These are phyloP conservation scores for Miamiensis avidus DNA, from an alignment of 169 alveolate genomes.

Conservation along the genomic window DNA sequence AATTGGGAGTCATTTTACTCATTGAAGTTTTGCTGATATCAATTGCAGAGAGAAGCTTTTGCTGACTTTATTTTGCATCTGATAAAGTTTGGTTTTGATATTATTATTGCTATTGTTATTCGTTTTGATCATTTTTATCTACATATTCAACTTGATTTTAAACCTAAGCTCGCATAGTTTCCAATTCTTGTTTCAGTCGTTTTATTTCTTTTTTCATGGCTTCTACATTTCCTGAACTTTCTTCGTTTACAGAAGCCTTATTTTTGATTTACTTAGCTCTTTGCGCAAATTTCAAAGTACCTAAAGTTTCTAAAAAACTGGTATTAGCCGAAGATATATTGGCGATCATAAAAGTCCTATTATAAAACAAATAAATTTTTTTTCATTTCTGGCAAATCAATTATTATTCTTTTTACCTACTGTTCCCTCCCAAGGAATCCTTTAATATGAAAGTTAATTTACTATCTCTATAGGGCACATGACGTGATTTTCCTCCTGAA, in stretches of 20 bases:
- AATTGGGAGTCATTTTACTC: not conserved
- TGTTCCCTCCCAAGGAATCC: constrained; percentile 89
- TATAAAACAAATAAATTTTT: no score
- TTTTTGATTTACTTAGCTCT: constrained; percentile 87
- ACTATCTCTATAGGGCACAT: constrained; percentile 87
- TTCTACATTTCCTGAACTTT: constrained; percentile 57
- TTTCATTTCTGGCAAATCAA: no score
- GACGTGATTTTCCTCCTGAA: constrained; percentile 63
- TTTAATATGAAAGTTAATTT: constrained; percentile 87
- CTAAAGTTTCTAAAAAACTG: constrained; percentile 74
- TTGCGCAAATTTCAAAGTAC: constrained; percentile 86
- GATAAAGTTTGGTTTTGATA: not conserved
- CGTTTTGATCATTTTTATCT: not conserved
- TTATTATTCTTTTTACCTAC: constrained; percentile 24
- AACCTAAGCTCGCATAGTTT: not conserved
- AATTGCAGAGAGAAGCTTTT: not conserved
- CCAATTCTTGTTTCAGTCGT: constrained; percentile 59
- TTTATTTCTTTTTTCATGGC: constrained; percentile 61
- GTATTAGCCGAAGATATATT: constrained; percentile 71
- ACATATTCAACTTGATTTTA: no score
- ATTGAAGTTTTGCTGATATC: not conserved
- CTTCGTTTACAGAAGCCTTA: constrained; percentile 84
- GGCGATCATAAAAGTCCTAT: constrained; percentile 80
- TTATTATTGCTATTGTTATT: not conserved
- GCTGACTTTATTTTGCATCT: not conserved